Base-by-base conservation (phyloP, 306 rosid species). In the Cicer chorassanicum region DNA sequence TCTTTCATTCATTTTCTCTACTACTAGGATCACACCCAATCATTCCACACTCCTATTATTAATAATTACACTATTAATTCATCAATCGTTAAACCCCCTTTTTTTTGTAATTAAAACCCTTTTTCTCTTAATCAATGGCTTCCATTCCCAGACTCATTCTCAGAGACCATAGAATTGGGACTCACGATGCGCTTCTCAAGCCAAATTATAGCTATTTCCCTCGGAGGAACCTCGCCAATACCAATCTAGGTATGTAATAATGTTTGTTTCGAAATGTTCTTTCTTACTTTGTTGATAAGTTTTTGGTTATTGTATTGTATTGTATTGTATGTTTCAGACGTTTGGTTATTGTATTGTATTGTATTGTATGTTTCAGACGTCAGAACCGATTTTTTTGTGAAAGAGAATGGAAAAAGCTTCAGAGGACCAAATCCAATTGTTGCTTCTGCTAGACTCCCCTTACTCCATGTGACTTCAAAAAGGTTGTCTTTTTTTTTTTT, bases 71-170 rank as follows among this genome's bases (percentile, higher is more conserved):
- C 34, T 29, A 29, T 29, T 0, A 29, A 29, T 29, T 29, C 0
- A 29, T 29, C 34, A 62, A 59, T 41, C 21, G 2, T 1, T 44
- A 66, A 66, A 66, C 72, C 56, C 72, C 10, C 15, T 50, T 10
- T 48, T 45, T 4, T 16, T 66, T 65, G 2, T 2, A 9, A 12
- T 48, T 18, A 10, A 49, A 71, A 51, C 53, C 75, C 41, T 9
- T 63, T 39, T 38, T 21, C 2, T 73, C 6, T 46, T 49, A 85
- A 75, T 72, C 40, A 73, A 89, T 91, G 95, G 86, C 91, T 62
- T 88, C 91, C 81, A 72, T 87, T 51, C 81, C 96, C 44, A 78
- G 83, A 55, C 11, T 78, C 67, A 84, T 84, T 82, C 63, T 82
- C 84, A 83, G 78, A 59, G 91, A 86, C 73, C 77, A 80, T 76